These are phyloP conservation scores for Pseudogymnoascus verrucosus DNA, from an alignment of 2,329 filamentous ascomycete genomes.

Conservation along the genomic window DNA sequence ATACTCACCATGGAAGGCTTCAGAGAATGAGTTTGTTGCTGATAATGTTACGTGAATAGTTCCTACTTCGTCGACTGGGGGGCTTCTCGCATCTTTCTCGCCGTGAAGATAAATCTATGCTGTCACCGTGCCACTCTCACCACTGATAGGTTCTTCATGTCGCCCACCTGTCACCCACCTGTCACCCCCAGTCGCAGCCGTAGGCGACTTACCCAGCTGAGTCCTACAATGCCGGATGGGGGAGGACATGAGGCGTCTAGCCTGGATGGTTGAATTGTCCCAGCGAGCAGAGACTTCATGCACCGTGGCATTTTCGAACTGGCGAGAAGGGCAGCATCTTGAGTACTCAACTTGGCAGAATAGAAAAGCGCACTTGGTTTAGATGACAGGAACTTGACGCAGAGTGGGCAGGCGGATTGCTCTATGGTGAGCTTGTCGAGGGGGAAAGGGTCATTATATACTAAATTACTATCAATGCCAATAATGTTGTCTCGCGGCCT, in stretches of 20 bases:
- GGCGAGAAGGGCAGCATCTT: no score
- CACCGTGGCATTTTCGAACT: no score
- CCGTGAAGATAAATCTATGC: neutral
- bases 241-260: no score
- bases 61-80: neutral
- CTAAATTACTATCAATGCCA: neutral
- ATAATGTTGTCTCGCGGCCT: neutral
- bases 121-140: neutral
- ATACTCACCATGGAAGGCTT: no score
- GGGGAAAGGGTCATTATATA: neutral
- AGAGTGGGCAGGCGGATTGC: neutral
- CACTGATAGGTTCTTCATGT: neutral
- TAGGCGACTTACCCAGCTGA: neutral
- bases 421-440: neutral
- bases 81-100: neutral
- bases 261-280: no score
- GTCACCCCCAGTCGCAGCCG: neutral
- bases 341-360: no score
- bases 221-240: neutral
- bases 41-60: no score
- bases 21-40: no score
- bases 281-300: no score
- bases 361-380: no score
- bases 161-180: neutral
- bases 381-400: neutral